These are phyloP conservation scores for Diophrys appendiculata DNA, from an alignment of 73 alveolate species.

Conservation along the genomic window DNA sequence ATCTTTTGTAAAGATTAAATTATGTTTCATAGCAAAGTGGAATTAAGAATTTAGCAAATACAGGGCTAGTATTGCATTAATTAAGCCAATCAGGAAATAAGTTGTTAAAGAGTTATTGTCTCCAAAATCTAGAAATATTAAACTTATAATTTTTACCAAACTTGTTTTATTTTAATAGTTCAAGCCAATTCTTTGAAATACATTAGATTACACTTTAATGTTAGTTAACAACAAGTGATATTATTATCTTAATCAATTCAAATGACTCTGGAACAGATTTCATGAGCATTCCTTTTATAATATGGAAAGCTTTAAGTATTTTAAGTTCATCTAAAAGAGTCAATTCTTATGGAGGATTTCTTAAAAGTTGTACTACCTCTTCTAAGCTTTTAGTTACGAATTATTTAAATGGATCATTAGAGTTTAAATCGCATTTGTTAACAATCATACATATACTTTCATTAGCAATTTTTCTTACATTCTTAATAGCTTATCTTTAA, in stretches of 20 bases:
- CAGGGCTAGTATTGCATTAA: not conserved
- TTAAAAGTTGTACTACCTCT: not conserved
- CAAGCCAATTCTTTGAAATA: not conserved
- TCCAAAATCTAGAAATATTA: not conserved
- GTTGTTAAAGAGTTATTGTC: constrained; percentile 2
- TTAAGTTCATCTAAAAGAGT: not conserved
- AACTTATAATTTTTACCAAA: not conserved
- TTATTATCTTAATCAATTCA: not conserved
- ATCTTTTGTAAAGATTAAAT: not conserved
- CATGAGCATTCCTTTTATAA: not conserved
- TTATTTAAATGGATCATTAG: not conserved
- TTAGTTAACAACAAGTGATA: no score
- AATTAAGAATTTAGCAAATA: not conserved
- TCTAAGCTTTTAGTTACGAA: not conserved
- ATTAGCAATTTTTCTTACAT: not conserved
- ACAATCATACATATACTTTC: constrained; percentile 3
- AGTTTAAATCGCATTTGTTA: not conserved
- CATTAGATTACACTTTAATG: not conserved
- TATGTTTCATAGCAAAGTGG: constrained; percentile 1
- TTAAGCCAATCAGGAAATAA: not conserved
- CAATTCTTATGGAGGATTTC: not conserved
- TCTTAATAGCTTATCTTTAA: not conserved
- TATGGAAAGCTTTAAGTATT: not conserved
- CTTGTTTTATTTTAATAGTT: not conserved
- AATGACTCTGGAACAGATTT: not conserved